These are phyloP conservation scores for Baorangia bicolor DNA, from an alignment of 768 basidiomycete genomes.

Conservation along the genomic window DNA sequence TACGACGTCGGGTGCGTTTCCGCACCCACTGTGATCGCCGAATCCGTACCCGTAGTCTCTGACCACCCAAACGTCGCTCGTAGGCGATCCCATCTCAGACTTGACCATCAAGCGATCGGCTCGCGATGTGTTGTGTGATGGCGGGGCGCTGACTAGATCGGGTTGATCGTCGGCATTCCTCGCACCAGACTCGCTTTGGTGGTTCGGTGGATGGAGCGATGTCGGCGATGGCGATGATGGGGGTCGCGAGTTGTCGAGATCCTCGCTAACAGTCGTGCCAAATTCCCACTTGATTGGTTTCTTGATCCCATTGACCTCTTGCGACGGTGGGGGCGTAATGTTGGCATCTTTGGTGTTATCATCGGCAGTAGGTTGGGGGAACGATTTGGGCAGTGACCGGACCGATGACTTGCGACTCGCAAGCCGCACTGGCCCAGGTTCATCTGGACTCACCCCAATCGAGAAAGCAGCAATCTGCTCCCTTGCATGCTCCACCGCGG, in stretches of 20 bases:
- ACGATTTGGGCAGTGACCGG: constrained; percentile 15
- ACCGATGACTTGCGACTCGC: constrained; percentile 27
- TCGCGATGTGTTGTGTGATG: background rate
- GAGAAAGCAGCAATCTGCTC: constrained; percentile 41
- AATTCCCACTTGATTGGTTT: constrained; percentile 52
- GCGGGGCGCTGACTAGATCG: background rate
- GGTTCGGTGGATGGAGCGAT: background rate
- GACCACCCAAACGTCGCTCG: constrained; percentile 49
- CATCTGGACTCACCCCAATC: constrained; percentile 44
- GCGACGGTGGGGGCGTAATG: background rate
- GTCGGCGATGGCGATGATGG: background rate
- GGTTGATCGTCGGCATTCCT: background rate
- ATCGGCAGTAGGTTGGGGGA: background rate
- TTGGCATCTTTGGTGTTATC: background rate
- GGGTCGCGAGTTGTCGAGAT: constrained; percentile 3
- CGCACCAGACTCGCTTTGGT: background rate
- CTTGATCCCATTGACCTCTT: constrained; percentile 11
- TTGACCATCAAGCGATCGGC: constrained; percentile 5
- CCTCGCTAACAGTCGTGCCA: constrained; percentile 41
- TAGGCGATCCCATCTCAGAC: constrained; percentile 15
- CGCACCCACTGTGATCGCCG: constrained; percentile 43
- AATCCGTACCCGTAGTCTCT: constrained; percentile 67
- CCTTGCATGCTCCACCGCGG: constrained; percentile 14
- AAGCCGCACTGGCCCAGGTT: constrained; percentile 29
- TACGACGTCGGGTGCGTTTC: constrained; percentile 31